A percentile compares a stretch with the other conserved stretches of the same genome.
These are phyloP conservation scores for Eucalyptus brandiana DNA, from an alignment of 345 rosid genomes.

Conservation along the genomic window DNA sequence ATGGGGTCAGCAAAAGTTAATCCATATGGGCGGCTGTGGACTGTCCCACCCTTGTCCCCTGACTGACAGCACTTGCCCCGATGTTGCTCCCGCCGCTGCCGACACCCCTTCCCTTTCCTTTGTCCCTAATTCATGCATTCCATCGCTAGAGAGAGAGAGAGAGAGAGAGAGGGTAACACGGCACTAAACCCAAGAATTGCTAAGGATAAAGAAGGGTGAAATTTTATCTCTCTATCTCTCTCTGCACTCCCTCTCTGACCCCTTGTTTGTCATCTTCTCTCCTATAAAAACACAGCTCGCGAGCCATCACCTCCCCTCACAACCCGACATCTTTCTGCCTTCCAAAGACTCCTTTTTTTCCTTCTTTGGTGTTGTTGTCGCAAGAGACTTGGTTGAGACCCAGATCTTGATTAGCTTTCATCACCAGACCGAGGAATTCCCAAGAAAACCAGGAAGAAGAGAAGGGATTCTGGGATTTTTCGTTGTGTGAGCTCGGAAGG, in stretches of 20 bases:
- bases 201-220: neutral
- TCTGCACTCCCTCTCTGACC: neutral
- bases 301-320: neutral
- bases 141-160: constrained; percentile 18
- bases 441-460: neutral
- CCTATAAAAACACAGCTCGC: neutral
- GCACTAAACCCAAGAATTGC: neutral
- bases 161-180: neutral
- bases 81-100: constrained; percentile 57
- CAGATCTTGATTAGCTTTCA: neutral
- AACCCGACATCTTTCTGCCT: neutral
- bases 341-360: neutral
- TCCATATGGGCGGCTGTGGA: constrained; percentile 49
- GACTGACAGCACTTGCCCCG: constrained; percentile 44
- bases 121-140: constrained; percentile 39
- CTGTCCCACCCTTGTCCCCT: constrained; percentile 80
- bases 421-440: neutral
- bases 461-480: neutral
- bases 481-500: neutral
- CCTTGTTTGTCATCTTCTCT: neutral
- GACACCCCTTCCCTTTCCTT: constrained; percentile 69
- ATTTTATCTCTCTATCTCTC: neutral
- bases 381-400: neutral
- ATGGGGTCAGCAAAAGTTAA: neutral
- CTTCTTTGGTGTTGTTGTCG: neutral